Evolutionary conservation across 2,329 filamentous ascomycete species (phyloP).

Genomic region (Calonectria leucothoes): DNA sequence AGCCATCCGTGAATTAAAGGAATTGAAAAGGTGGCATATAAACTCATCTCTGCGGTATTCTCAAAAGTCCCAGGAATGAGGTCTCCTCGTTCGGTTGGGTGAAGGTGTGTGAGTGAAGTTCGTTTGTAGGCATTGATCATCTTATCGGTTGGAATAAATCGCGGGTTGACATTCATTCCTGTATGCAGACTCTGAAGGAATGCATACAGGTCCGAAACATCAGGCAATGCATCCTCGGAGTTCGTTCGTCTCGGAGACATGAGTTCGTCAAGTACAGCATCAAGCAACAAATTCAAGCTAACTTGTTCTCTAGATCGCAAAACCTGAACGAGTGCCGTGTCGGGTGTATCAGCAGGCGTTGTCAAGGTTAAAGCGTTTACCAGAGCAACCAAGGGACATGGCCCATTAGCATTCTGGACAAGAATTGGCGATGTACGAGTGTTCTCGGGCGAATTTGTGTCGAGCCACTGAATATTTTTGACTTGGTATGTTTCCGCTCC

Average conservation of each 20-base stretch:
- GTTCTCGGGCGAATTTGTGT: conserved; percentile 68
- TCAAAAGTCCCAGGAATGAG: conserved; percentile 81
- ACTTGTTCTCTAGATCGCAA: conserved; percentile 87
- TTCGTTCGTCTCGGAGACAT: conserved; percentile 80
- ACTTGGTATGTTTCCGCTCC: conserved; percentile 87
- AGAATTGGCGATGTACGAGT: conserved; percentile 86
- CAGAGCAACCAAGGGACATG: conserved; percentile 90
- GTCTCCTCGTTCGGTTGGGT: conserved; percentile 61
- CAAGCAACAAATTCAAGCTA: conserved; percentile 84
- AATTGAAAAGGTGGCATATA: conserved; percentile 90
- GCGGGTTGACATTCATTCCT: conserved; percentile 97
- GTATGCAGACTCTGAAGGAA: conserved; percentile 93
- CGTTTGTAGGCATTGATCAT: conserved; percentile 60
- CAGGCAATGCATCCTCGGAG: conserved; percentile 75
- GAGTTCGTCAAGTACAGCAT: conserved; percentile 93
- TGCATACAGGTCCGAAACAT: conserved; percentile 86
- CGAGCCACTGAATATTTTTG: conserved; percentile 89
- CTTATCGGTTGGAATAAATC: conserved; percentile 74
- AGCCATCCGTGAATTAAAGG: conserved; percentile 96
- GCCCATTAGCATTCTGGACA: conserved; percentile 93
- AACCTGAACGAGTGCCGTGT: conserved; percentile 82
- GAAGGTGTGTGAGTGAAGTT: conserved; percentile 64
- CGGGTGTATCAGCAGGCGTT: conserved; percentile 70
- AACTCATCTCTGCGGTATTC: conserved; percentile 85
- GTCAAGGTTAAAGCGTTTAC: conserved; percentile 93